A percentile compares a stretch with the other conserved stretches of the same genome.
phyloP scores from a whole-genome alignment of 228 moss, liverwort and hornwort species.

The Sphagnum fallax region DNA sequence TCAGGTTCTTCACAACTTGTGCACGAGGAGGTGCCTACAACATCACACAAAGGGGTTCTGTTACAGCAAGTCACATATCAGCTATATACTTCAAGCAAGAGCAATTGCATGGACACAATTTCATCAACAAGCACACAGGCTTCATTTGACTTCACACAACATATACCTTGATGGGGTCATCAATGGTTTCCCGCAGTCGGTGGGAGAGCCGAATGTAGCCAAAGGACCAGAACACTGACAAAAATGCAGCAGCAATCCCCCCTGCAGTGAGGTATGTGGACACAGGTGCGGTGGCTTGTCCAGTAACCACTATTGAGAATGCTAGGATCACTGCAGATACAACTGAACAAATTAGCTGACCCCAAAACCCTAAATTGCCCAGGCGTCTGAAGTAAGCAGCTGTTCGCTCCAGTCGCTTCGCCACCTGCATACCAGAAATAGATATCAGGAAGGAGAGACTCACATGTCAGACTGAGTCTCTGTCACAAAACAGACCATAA shows the following conservation, averaged over 20 bases:
- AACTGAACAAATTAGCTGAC: constrained; percentile 78
- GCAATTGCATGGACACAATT: no score
- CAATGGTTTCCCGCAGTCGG: constrained; percentile 65
- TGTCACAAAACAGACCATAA: background rate
- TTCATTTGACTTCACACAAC: no score
- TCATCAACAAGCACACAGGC: no score
- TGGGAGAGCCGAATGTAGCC: constrained; percentile 82
- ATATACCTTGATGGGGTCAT: constrained; percentile 73
- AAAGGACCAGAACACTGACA: constrained; percentile 97
- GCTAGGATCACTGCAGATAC: constrained; percentile 89
- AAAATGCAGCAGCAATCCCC: constrained; percentile 87
- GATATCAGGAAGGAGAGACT: background rate
- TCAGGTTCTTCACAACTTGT: constrained; percentile 88
- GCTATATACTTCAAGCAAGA: no score
- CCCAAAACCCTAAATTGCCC: constrained; percentile 92
- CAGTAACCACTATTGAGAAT: constrained; percentile 74
- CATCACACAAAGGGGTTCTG: background rate
- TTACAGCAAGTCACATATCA: no score
- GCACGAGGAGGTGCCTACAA: constrained; percentile 81
- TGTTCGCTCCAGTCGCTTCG: constrained; percentile 90
- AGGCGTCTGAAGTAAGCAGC: constrained; percentile 86
- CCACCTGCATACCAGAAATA: constrained; percentile 41
- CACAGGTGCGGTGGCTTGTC: constrained; percentile 82
- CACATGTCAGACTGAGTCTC: background rate
- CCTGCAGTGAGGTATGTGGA: constrained; percentile 82